Percentiles rank a stretch among this genome's conserved stretches.
phyloP scores from a whole-genome alignment of 2,329 filamentous ascomycete genomes.

The Ophiosphaerella narmari region DNA sequence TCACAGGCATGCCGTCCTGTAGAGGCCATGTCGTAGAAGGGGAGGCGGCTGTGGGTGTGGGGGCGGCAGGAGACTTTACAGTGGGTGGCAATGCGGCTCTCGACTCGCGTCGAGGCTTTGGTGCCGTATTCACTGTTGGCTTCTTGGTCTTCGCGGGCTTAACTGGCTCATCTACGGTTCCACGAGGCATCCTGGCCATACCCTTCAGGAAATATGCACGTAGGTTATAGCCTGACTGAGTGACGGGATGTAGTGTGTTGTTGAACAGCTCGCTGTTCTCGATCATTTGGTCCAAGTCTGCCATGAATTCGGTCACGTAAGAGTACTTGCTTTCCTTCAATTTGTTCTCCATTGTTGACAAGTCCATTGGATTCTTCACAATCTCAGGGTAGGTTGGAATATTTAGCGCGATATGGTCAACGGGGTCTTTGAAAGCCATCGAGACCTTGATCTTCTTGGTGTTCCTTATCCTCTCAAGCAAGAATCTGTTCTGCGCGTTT shows the following conservation, averaged over 20 bases:
- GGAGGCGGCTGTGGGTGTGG: slow-evolving; percentile 47
- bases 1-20: slow-evolving; percentile 77
- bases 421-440: slow-evolving; percentile 74
- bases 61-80: slow-evolving; percentile 51
- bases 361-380: slow-evolving; percentile 81
- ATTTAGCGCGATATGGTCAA: slow-evolving; percentile 73
- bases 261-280: slow-evolving; percentile 84
- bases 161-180: slow-evolving; percentile 56
- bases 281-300: slow-evolving; percentile 77
- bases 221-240: slow-evolving; percentile 67
- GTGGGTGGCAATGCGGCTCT: slow-evolving; percentile 46
- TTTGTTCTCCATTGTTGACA: slow-evolving; percentile 79
- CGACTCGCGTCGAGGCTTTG: slow-evolving; percentile 55
- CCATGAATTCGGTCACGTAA: slow-evolving; percentile 72
- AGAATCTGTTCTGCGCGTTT: slow-evolving; percentile 62
- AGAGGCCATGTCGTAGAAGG: slow-evolving; percentile 69
- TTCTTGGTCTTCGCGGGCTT: slow-evolving; percentile 63
- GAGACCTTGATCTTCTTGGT: slow-evolving; percentile 88
- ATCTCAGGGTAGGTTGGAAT: slow-evolving; percentile 76
- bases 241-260: slow-evolving; percentile 74
- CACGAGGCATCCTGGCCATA: slow-evolving; percentile 63
- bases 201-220: slow-evolving; percentile 64
- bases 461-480: slow-evolving; percentile 69
- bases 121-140: slow-evolving; percentile 32
- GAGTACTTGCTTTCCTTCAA: slow-evolving; percentile 72